Evolutionary conservation across 1,284 basidiomycete species (phyloP).

Genomic region (Cutaneotrichosporon sp.): DNA sequence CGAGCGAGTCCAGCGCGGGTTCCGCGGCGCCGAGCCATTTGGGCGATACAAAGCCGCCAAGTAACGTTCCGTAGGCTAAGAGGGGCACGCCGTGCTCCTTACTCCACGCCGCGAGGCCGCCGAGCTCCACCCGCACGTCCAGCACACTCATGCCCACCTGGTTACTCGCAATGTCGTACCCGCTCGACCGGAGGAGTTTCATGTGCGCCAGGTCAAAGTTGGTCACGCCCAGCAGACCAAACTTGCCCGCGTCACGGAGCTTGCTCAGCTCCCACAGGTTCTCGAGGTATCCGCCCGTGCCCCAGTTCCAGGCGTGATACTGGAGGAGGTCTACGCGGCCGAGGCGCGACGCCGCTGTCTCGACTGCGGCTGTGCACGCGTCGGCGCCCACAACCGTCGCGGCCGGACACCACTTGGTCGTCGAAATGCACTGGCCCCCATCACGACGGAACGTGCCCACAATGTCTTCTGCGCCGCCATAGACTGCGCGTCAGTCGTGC

Average conservation of each 20-base stretch:
- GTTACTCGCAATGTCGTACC: slow-evolving; percentile 14
- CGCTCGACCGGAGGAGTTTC: slow-evolving; percentile 11
- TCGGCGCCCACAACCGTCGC: neutral
- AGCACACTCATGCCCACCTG: slow-evolving; percentile 19
- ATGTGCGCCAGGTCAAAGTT: slow-evolving; percentile 25
- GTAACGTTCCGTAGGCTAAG: slow-evolving; percentile 15
- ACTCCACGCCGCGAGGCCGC: slow-evolving; percentile 15
- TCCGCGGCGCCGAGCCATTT: slow-evolving; percentile 16
- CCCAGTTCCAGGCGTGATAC: slow-evolving; percentile 1
- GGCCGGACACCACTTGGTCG: neutral
- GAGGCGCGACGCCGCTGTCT: neutral
- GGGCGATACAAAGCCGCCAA: slow-evolving; percentile 19
- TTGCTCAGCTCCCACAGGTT: slow-evolving; percentile 1
- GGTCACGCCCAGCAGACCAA: slow-evolving; percentile 13
- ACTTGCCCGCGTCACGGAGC: neutral
- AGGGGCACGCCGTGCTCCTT: slow-evolving; percentile 11
- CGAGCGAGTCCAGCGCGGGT: neutral
- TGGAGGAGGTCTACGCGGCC: neutral
- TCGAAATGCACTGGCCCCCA: too few species aligned
- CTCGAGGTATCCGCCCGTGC: neutral
- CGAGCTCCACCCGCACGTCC: slow-evolving; percentile 13
- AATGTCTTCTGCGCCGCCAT: too few species aligned
- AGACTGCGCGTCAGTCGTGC: too few species aligned
- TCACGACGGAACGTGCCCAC: too few species aligned
- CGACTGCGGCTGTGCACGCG: neutral